phyloP scores from a whole-genome alignment of 345 rosid genomes.

The Boechera retrofracta region DNA sequence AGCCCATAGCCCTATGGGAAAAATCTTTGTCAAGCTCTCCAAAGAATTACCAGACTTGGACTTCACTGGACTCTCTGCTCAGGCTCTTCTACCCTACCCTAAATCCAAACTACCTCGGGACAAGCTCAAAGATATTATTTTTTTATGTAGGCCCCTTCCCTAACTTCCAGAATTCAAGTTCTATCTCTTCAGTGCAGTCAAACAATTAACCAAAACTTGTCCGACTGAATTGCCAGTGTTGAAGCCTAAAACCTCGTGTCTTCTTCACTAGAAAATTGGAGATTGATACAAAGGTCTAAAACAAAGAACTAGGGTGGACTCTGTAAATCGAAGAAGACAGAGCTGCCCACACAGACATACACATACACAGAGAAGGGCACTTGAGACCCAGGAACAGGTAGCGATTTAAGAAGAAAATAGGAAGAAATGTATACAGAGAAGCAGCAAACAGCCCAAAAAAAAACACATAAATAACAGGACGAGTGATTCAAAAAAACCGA shows the following conservation, averaged over 20 bases:
- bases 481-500: not conserved
- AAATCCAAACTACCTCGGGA: not conserved
- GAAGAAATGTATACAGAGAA: too few relatives aligned
- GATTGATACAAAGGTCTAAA: too few relatives aligned
- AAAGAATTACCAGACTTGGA: constrained; percentile 1
- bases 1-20: too few relatives aligned
- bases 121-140: not conserved
- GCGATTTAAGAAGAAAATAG: too few relatives aligned
- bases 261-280: too few relatives aligned
- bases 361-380: not conserved
- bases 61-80: not conserved
- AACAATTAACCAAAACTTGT: not conserved
- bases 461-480: constrained; percentile 1
- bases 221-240: not conserved
- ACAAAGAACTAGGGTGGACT: too few relatives aligned
- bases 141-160: not conserved
- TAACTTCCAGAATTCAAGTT: constrained; percentile 6
- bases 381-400: not conserved
- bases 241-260: not conserved
- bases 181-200: not conserved
- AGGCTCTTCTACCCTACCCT: not conserved
- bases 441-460: not conserved
- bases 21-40: constrained; percentile 9
- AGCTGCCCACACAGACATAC: constrained; percentile 38
- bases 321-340: not conserved